Percentiles rank a stretch among this genome's conserved stretches.
phyloP scores from a whole-genome alignment of 352 stramenopile species.

The Globisporangium canariense region DNA sequence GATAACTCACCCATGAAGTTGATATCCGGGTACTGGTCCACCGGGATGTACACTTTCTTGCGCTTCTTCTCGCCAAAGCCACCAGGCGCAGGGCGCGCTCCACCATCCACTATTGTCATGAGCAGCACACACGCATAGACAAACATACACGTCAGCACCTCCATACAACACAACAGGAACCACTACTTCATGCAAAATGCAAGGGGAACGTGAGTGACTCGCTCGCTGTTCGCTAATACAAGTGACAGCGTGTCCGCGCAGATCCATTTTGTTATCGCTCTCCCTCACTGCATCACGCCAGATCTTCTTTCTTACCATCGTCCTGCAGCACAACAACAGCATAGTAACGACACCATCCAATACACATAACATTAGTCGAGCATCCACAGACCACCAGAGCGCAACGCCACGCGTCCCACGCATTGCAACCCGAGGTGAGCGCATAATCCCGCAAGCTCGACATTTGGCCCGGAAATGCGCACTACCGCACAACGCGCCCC shows the following conservation, averaged over 20 bases:
- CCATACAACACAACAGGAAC: neutral
- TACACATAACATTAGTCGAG: neutral
- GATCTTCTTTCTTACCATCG: conserved; percentile 3
- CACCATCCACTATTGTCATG: conserved; percentile 25
- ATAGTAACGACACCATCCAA: neutral
- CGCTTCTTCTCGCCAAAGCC: conserved; percentile 60
- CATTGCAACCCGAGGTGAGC: conserved; percentile 6
- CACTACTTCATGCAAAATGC: neutral
- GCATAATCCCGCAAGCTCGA: neutral
- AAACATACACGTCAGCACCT: neutral
- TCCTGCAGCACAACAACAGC: neutral
- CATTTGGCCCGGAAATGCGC: neutral
- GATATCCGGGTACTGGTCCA: conserved; percentile 91
- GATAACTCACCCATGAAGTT: conserved; percentile 85
- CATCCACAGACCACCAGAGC: neutral
- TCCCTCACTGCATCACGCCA: neutral
- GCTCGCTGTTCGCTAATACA: too few relatives aligned
- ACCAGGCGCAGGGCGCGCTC: conserved; percentile 31
- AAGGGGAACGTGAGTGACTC: too few relatives aligned
- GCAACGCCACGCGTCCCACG: too few relatives aligned
- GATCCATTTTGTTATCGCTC: neutral
- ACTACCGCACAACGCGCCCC: neutral
- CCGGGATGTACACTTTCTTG: conserved; percentile 91
- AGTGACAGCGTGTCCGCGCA: too few relatives aligned
- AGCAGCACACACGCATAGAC: neutral